Evolutionary conservation across 2,329 filamentous ascomycete species (phyloP).

Genomic region (Leptographium radiaticola): DNA sequence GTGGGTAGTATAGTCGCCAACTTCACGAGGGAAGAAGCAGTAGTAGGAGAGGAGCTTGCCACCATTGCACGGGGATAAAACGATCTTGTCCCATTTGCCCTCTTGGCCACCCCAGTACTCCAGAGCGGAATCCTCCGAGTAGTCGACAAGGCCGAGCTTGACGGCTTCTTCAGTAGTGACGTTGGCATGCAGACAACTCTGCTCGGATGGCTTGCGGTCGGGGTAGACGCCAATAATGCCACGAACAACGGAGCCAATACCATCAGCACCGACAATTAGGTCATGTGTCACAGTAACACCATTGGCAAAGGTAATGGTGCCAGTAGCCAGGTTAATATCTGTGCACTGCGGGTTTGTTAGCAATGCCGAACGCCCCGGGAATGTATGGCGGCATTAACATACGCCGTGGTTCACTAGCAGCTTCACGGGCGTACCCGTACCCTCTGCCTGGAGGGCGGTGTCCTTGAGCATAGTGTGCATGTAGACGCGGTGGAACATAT

Average conservation of each 20-base stretch:
- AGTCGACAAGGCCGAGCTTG: slow-evolving; percentile 47
- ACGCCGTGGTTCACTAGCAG: slow-evolving; percentile 44
- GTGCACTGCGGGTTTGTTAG: slow-evolving; percentile 11
- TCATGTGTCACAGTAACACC: slow-evolving; percentile 38
- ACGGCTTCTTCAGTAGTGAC: slow-evolving; percentile 48
- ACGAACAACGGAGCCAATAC: slow-evolving; percentile 53
- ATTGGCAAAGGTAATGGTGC: slow-evolving; percentile 39
- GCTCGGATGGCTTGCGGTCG: slow-evolving; percentile 44
- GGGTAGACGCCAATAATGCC: slow-evolving; percentile 49
- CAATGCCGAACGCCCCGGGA: not conserved
- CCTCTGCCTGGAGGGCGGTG: slow-evolving; percentile 36
- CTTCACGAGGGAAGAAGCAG: slow-evolving; percentile 51
- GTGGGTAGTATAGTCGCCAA: slow-evolving; percentile 47
- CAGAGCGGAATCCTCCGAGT: slow-evolving; percentile 44
- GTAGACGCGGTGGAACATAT: slow-evolving; percentile 55
- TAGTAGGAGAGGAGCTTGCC: slow-evolving; percentile 44
- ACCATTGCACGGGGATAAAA: slow-evolving; percentile 54
- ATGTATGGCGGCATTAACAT: not conserved
- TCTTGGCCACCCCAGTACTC: slow-evolving; percentile 61
- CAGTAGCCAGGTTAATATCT: slow-evolving; percentile 36
- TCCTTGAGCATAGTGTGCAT: slow-evolving; percentile 58
- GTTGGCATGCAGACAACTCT: slow-evolving; percentile 52
- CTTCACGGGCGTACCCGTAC: slow-evolving; percentile 38
- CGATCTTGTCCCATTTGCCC: slow-evolving; percentile 46
- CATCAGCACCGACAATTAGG: slow-evolving; percentile 50